Percentiles rank a stretch among this genome's conserved stretches.
Evolutionary conservation across 345 rosid genomes (phyloP).

Genomic region (Crucihimalaya himalaica): DNA sequence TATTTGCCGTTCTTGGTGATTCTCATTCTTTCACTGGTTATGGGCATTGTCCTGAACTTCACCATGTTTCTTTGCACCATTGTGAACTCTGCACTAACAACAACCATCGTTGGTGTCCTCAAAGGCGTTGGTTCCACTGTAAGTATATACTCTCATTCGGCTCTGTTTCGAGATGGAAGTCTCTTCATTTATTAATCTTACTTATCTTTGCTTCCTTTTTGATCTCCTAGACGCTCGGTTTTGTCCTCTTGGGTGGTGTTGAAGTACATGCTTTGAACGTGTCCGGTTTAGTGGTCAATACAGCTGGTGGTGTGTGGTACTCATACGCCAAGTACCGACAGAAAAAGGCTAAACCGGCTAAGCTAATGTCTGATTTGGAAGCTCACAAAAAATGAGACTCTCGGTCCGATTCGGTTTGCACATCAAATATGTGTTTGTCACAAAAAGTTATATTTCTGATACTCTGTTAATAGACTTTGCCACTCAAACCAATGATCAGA

Average conservation of each 20-base stretch:
- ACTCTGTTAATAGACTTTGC: background rate
- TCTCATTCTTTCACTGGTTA: constrained; percentile 73
- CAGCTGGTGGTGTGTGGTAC: constrained; percentile 97
- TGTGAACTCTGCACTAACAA: constrained; percentile 95
- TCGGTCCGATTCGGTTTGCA: background rate
- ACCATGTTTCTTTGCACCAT: constrained; percentile 97
- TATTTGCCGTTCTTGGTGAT: constrained; percentile 69
- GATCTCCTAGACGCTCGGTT: constrained; percentile 73
- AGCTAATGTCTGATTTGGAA: constrained; percentile 57
- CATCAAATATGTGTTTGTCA: background rate
- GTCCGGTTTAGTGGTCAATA: constrained; percentile 80
- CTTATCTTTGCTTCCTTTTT: constrained; percentile 3
- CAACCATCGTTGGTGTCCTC: constrained; percentile 96
- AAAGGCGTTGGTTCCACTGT: constrained; percentile 98
- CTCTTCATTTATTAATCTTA: constrained; percentile 2
- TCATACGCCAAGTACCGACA: constrained; percentile 81
- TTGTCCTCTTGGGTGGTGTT: constrained; percentile 88
- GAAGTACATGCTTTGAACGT: constrained; percentile 85
- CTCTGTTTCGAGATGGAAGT: constrained; percentile 10
- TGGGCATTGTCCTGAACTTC: constrained; percentile 94
- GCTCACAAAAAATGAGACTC: constrained; percentile 57
- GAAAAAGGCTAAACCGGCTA: constrained; percentile 64
- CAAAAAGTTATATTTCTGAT: background rate
- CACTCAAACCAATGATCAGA: background rate
- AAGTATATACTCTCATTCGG: constrained; percentile 38